Evolutionary conservation across 2,329 filamentous ascomycete species (phyloP).

Genomic region (Neopestalotiopsis sp.): DNA sequence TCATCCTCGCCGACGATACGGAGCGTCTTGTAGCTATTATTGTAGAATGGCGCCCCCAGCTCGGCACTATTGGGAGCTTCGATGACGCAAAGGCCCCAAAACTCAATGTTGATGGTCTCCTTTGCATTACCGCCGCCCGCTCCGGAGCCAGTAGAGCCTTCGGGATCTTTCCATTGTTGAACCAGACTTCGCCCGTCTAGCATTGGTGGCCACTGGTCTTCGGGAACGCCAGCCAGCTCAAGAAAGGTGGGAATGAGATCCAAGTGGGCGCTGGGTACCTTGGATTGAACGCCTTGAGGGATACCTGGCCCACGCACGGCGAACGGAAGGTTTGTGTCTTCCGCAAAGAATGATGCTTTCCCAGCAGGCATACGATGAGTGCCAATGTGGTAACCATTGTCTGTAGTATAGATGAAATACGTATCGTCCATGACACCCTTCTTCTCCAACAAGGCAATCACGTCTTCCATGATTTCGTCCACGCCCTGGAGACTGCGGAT

Average conservation of each 20-base stretch:
- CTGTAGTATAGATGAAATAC: slow-evolving; percentile 56
- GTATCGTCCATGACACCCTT: slow-evolving; percentile 4
- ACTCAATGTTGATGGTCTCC: slow-evolving; percentile 52
- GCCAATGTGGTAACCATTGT: slow-evolving; percentile 65
- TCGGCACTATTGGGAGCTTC: slow-evolving; percentile 5
- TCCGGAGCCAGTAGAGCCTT: slow-evolving; percentile 16
- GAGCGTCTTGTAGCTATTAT: slow-evolving; percentile 67
- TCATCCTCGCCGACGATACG: slow-evolving; percentile 59
- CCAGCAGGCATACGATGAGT: slow-evolving; percentile 63
- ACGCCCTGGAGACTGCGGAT: slow-evolving; percentile 48
- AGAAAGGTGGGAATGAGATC: slow-evolving; percentile 62
- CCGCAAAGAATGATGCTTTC: slow-evolving; percentile 62
- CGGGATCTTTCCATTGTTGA: slow-evolving; percentile 36
- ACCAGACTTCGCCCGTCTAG: slow-evolving; percentile 56
- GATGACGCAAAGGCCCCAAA: slow-evolving; percentile 45
- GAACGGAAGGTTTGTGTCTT: slow-evolving; percentile 64
- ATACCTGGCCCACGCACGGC: slow-evolving; percentile 64
- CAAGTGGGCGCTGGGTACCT: slow-evolving; percentile 58
- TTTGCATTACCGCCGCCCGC: background rate
- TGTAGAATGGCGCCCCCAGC: slow-evolving; percentile 22
- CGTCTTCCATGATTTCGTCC: slow-evolving; percentile 47
- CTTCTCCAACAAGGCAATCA: slow-evolving; percentile 34
- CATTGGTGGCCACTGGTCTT: slow-evolving; percentile 45
- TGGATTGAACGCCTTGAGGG: slow-evolving; percentile 41
- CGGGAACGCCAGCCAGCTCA: slow-evolving; percentile 36